Evolutionary conservation across 2,329 filamentous ascomycete species (phyloP).

Genomic region (Talaromyces piceae): DNA sequence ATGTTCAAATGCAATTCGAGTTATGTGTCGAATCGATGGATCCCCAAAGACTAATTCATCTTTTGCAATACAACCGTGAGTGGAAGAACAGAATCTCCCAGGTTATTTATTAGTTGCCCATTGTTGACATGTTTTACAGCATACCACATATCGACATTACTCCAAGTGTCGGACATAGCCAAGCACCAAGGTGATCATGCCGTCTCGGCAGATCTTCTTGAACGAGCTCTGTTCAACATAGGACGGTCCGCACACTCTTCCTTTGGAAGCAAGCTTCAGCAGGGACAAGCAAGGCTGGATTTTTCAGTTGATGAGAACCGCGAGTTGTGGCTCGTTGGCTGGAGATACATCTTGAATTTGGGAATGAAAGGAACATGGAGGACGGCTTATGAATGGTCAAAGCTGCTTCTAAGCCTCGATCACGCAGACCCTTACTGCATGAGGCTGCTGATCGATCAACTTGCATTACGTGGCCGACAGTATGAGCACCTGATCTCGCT

Average conservation of each 20-base stretch:
- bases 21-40: slow-evolving; percentile 74
- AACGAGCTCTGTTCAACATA: slow-evolving; percentile 86
- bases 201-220: slow-evolving; percentile 76
- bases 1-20: slow-evolving; percentile 69
- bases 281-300: slow-evolving; percentile 72
- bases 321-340: slow-evolving; percentile 84
- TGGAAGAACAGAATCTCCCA: neutral
- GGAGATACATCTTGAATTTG: slow-evolving; percentile 79
- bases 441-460: slow-evolving; percentile 69
- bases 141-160: slow-evolving; percentile 88
- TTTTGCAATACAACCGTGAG: slow-evolving; percentile 58
- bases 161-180: slow-evolving; percentile 86
- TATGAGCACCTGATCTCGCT: slow-evolving; percentile 69
- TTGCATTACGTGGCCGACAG: slow-evolving; percentile 75
- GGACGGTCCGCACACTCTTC: slow-evolving; percentile 80
- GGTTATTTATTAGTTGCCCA: neutral
- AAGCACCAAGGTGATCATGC: slow-evolving; percentile 86
- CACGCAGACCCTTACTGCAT: slow-evolving; percentile 76
- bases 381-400: slow-evolving; percentile 90
- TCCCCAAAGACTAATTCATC: slow-evolving; percentile 69
- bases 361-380: slow-evolving; percentile 87
- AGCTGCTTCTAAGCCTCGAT: slow-evolving; percentile 69
- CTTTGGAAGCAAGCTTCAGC: slow-evolving; percentile 67
- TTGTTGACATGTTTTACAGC: slow-evolving; percentile 36
- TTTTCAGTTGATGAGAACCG: slow-evolving; percentile 80